Base-by-base conservation (phyloP, 2,329 filamentous ascomycete genomes). In the Botrytis pseudocinerea region DNA sequence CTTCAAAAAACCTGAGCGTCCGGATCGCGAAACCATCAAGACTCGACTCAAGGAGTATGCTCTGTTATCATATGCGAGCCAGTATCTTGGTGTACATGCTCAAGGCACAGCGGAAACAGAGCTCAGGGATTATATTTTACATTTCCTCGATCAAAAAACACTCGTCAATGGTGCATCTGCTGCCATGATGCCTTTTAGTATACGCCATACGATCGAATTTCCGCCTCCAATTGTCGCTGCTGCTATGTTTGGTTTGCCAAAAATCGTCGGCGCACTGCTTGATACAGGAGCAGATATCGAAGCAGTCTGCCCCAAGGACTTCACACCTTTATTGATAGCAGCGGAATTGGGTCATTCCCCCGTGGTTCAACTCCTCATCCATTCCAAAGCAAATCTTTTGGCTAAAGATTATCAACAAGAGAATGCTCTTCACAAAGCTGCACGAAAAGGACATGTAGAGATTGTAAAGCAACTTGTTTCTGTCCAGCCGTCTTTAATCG, bases 21-120 rank as follows among this genome's bases (percentile, higher is more conserved):
- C 38, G 1, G 32, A 62, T 20, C 32, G 14, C 32, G 7, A 18
- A 51, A 12, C 38, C 18, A 16, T 62, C 32, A 62, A 40, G 20
- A 46, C 25, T n/a, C 73, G 79, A 4, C 46, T 80, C 3, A 16
- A 63, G 18, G n/a, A 38, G 10, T 61, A 82, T 74, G 65, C 74
- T 7, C 64, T 83, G 28, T 80, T 78, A 66, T 16, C 73, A 1
- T 83, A 83, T 65, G 80, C 81, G 1, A 76, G 80, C 6, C n/a
- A 28, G 0, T 73, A 80, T 74, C 83, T 81, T 82, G 80, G 77
- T 1, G 16, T 79, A 63, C 81, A 83, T 77, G 78, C 62, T n/a
- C 61, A 54, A 54, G 71, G 63, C 6, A 38, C 10, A 12, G 42
- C 44, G 7, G 64, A 54, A 32, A 35, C 22, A 40, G 65, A 54